Evolutionary conservation across 306 rosid genomes (phyloP).

Genomic region (Quercus suber): DNA sequence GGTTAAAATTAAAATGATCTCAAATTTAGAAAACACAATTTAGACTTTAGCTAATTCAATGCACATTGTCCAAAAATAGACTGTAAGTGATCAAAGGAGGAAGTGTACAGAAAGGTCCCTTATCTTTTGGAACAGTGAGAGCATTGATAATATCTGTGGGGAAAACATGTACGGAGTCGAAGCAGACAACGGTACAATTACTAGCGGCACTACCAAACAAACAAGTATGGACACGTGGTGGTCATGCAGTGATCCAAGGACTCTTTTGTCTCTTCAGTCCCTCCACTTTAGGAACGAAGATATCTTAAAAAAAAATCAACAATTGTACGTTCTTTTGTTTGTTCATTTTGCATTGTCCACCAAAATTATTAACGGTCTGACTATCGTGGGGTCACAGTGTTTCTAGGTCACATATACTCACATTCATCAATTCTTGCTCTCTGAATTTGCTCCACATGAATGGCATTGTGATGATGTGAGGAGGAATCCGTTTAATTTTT

Average conservation of each 20-base stretch:
- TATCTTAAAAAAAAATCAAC: not conserved
- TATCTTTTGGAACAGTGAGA: conserved; percentile 5
- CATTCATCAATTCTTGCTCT: not conserved
- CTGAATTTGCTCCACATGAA: not conserved
- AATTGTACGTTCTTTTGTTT: no score
- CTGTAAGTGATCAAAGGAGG: not conserved
- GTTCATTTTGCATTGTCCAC: not conserved
- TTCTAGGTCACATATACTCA: not conserved
- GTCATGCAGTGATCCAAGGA: not conserved
- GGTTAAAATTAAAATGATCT: no score
- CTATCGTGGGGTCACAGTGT: not conserved
- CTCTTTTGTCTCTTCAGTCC: not conserved
- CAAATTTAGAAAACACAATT: no score
- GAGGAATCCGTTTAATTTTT: not conserved
- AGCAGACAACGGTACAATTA: not conserved
- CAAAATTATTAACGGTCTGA: not conserved
- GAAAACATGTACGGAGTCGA: not conserved
- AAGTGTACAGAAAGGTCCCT: conserved; percentile 1
- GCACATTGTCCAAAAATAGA: not conserved
- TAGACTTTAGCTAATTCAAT: not conserved
- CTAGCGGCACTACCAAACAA: not conserved
- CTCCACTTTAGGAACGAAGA: not conserved
- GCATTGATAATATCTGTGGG: not conserved
- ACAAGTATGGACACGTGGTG: conserved; percentile 3
- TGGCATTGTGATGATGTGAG: not conserved